Conservation (phyloP, 2,329 filamentous ascomycete species). For the Nothophaeocryptopus gaeumannii region DNA sequence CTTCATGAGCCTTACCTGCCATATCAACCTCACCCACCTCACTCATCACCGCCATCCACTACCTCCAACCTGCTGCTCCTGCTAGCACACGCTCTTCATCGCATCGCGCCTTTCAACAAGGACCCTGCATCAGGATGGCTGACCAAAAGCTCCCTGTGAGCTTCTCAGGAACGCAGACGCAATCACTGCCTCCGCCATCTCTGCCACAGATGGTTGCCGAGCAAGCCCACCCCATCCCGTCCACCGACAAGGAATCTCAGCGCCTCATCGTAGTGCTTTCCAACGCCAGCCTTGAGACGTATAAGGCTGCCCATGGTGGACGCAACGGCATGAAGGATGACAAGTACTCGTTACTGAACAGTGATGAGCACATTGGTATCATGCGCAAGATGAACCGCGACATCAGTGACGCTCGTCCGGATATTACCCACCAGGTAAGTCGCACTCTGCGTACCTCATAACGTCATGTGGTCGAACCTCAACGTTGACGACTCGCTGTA, state of each 20-base stretch:
- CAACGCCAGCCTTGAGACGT: constrained; percentile 96
- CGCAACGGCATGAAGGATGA: constrained; percentile 65
- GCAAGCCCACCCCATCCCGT: constrained; percentile 79
- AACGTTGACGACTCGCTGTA: constrained; percentile 42
- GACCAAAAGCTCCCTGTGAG: constrained; percentile 21
- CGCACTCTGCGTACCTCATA: constrained; percentile 12
- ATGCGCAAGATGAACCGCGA: constrained; percentile 99
- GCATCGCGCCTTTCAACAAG: constrained; percentile 37
- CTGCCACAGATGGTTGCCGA: constrained; percentile 91
- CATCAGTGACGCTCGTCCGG: constrained; percentile 93
- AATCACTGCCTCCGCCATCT: constrained; percentile 87
- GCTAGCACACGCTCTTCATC: background rate
- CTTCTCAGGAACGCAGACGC: constrained; percentile 55
- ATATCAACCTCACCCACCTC: background rate
- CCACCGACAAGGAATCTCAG: constrained; percentile 84
- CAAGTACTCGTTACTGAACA: constrained; percentile 97
- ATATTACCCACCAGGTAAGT: constrained; percentile 93
- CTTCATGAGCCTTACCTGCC: background rate
- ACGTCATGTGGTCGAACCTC: constrained; percentile 16
- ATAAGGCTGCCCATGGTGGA: constrained; percentile 69
- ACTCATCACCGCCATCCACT: background rate
- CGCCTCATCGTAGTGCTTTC: constrained; percentile 93
- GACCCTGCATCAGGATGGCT: constrained; percentile 33
- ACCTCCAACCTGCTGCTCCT: background rate
- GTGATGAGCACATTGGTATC: constrained; percentile 96